Evolutionary conservation across 495 filamentous ascomycete genomes (phyloP).

Genomic region (Talaromyces proteolyticus): DNA sequence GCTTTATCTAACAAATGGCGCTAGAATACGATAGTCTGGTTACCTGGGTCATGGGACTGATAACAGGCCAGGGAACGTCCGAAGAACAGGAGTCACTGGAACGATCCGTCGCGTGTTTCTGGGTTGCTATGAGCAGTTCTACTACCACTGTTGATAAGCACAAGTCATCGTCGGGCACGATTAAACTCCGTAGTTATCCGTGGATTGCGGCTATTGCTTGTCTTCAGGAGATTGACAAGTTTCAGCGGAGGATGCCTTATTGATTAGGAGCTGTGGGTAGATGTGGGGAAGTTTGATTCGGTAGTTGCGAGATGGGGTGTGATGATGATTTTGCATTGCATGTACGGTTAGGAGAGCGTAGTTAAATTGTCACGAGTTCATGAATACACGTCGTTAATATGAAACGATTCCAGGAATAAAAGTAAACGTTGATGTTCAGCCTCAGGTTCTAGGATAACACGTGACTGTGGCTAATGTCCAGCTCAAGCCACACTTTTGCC

Average conservation of each 20-base stretch:
- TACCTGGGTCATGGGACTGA: conserved; percentile 19
- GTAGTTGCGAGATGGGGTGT: no score
- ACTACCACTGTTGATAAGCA: no score
- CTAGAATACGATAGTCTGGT: conserved; percentile 20
- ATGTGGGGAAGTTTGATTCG: no score
- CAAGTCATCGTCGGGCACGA: conserved; percentile 11
- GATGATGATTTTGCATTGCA: no score
- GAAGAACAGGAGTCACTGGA: conserved; percentile 33
- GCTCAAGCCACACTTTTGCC: background rate
- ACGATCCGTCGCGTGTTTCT: conserved; percentile 44
- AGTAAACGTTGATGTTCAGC: no score
- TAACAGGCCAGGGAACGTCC: conserved; percentile 31
- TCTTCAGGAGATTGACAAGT: conserved; percentile 36
- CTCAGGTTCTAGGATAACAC: background rate
- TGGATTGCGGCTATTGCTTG: conserved; percentile 40
- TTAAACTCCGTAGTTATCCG: conserved; percentile 34
- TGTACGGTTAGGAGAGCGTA: no score
- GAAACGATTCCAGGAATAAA: no score
- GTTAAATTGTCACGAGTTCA: no score
- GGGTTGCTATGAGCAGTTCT: conserved; percentile 27
- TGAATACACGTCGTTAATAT: no score
- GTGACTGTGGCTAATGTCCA: background rate
- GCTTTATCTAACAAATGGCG: background rate
- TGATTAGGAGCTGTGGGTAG: background rate
- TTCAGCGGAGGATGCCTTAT: conserved; percentile 9